Evolutionary conservation across 202 grass and related monocot genomes (phyloP), one percentile per base, ranked within the genome.

Genomic region (Hordeum pubiflorum): DNA sequence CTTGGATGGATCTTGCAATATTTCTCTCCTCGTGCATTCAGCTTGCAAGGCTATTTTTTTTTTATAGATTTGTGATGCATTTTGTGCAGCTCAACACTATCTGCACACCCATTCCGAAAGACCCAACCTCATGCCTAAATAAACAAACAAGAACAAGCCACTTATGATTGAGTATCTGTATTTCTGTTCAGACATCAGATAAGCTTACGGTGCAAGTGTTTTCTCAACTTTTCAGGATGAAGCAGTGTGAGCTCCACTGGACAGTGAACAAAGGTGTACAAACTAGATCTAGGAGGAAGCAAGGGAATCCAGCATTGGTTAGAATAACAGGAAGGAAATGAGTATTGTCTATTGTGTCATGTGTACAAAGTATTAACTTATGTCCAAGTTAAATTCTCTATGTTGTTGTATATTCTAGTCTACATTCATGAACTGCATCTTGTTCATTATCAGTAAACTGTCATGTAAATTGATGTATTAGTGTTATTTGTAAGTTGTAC

Each of bases 281-380:
- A 80, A 66, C 29, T 64, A 81, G 50, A 69, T 82, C 78, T 79
- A 81, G 78, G 72, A 46, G 59, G 23, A 64, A 57, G 60, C 69
- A 40, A 82, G 58, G 33, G 7, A 72, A 83, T 79, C 32, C 82
- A 86, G 79, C 46, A 80, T 68, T 90, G 84, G 56, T 80, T 83
- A 62, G 75, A 90, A 86, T 90, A 90, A 69, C 57, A 80, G 39
- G 70, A 79, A 69, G 22, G 1, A 54, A 54, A 7, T 17, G 10
- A 33, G 52, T 81, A 41, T 46, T 33, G 44, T 48, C 13, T 48
- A 48, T 48, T 48, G 20, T 23, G 31, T 32, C 31, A 32, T 32
- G 23, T 85, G 67, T 75, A 74, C 78, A 76, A 85, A 48, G 44
- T 52, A 79, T 56, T 85, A 79, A 86, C 79, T 72, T 39, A 40